phyloP scores from a whole-genome alignment of 768 basidiomycete species.

The Lentinula edodes region DNA sequence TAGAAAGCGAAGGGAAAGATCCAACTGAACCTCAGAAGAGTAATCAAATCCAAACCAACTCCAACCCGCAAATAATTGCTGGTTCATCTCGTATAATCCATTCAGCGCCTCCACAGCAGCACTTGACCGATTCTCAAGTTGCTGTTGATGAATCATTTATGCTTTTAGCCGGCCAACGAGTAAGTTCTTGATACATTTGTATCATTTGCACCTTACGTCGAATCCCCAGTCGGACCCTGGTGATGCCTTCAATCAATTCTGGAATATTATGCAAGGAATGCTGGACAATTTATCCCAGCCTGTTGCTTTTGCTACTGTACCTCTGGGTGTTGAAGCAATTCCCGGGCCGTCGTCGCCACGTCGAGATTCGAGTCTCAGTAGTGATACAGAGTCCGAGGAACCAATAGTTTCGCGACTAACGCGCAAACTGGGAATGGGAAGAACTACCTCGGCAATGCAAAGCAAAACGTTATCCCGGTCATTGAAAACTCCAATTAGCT shows the following conservation, averaged over 20 bases:
- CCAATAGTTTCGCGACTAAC: conserved; percentile 54
- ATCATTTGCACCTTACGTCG: conserved; percentile 3
- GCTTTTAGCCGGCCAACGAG: conserved; percentile 73
- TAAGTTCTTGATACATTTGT: conserved; percentile 24
- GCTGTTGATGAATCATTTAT: conserved; percentile 86
- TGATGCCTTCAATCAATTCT: conserved; percentile 86
- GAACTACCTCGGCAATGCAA: conserved; percentile 15
- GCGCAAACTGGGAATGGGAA: conserved; percentile 39
- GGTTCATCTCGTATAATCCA: conserved; percentile 34
- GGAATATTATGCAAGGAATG: conserved; percentile 85
- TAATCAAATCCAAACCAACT: conserved; percentile 16
- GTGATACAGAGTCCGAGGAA: conserved; percentile 67
- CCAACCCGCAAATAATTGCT: conserved; percentile 19
- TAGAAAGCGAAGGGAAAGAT: conserved; percentile 73
- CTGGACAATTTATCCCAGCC: conserved; percentile 82
- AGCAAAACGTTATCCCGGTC: conserved; percentile 4
- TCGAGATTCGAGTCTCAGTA: conserved; percentile 39
- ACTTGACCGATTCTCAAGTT: conserved; percentile 48
- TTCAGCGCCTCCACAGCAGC: conserved; percentile 38
- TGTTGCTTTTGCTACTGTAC: conserved; percentile 78
- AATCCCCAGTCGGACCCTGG: conserved; percentile 63
- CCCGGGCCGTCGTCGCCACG: conserved; percentile 13
- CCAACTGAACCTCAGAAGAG: conserved; percentile 66
- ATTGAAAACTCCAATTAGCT: conserved; percentile 12
- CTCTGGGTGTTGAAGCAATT: conserved; percentile 46